These are phyloP conservation scores for Cyclotella kingstonii DNA, from an alignment of 108 stramenopile genomes.

Conservation along the genomic window DNA sequence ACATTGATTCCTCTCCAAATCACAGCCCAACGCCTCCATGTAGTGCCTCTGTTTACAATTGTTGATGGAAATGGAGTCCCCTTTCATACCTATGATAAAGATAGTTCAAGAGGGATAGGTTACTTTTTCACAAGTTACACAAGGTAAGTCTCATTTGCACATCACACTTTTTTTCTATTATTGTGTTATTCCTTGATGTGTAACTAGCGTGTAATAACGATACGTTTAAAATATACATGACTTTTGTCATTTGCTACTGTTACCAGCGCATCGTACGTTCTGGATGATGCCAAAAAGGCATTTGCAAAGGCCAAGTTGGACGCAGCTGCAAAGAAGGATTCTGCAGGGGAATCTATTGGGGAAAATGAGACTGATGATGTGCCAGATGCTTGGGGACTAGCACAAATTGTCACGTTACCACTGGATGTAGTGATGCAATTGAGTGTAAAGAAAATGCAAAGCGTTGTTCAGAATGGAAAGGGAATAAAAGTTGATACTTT, in stretches of 20 bases:
- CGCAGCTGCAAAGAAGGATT: conserved; percentile 21
- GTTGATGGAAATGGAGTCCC: conserved; percentile 42
- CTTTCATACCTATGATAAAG: conserved; percentile 46
- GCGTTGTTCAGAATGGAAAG: conserved; percentile 36
- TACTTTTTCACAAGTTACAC: conserved; percentile 35
- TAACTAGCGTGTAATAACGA: no score
- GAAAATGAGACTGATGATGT: conserved; percentile 38
- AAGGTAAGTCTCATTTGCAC: no score
- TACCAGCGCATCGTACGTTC: conserved; percentile 32
- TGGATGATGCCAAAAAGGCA: conserved; percentile 45
- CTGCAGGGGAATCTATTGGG: conserved; percentile 5
- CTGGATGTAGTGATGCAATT: conserved; percentile 70
- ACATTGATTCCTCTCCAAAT: conserved; percentile 30
- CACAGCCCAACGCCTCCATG: conserved; percentile 26
- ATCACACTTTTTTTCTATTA: no score
- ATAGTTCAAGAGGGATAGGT: conserved; percentile 31
- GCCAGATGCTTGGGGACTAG: conserved; percentile 68
- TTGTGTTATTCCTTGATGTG: no score
- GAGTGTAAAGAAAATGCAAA: conserved; percentile 38
- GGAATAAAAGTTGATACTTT: conserved; percentile 43
- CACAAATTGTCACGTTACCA: conserved; percentile 67
- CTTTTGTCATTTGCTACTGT: no score
- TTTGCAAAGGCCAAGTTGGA: conserved; percentile 39
- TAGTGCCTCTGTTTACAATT: conserved; percentile 33
- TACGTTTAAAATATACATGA: no score